Conservation (phyloP, 2,329 filamentous ascomycete species). For the Lachnellula occidentalis region DNA sequence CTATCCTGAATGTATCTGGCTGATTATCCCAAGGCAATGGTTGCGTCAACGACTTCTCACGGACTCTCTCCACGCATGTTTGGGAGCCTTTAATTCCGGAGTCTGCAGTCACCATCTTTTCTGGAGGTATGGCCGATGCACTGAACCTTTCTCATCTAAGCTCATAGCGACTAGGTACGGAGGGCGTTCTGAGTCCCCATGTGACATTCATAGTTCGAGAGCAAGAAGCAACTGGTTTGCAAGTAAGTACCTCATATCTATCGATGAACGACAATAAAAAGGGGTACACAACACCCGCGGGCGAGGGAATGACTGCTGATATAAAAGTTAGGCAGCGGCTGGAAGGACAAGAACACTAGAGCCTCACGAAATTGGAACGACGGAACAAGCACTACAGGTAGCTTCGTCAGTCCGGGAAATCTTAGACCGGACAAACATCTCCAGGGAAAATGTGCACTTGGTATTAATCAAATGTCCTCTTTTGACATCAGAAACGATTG, state of each 20-base stretch:
- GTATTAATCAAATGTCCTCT: slow-evolving; percentile 30
- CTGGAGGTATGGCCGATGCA: slow-evolving; percentile 16
- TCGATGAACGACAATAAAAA: neutral
- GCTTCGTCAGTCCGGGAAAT: slow-evolving; percentile 17
- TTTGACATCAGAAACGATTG: slow-evolving; percentile 27
- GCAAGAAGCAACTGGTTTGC: slow-evolving; percentile 17
- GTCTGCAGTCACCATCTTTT: slow-evolving; percentile 31
- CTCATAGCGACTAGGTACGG: no score
- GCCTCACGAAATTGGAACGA: no score
- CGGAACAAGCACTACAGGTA: slow-evolving; percentile 26
- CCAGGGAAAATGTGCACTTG: slow-evolving; percentile 22
- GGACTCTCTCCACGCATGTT: slow-evolving; percentile 28
- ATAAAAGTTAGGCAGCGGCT: slow-evolving; percentile 17
- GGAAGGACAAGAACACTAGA: slow-evolving; percentile 25
- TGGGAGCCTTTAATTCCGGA: slow-evolving; percentile 30
- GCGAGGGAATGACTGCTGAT: neutral
- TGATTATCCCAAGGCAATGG: slow-evolving; percentile 28
- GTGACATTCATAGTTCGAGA: slow-evolving; percentile 29
- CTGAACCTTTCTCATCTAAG: no score
- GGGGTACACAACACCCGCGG: neutral
- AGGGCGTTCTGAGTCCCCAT: no score
- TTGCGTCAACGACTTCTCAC: slow-evolving; percentile 33
- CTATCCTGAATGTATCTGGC: neutral
- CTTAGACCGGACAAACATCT: slow-evolving; percentile 17
- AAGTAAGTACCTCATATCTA: neutral